phyloP scores from a whole-genome alignment of 2,329 filamentous ascomycete genomes.

The Berkeleyomyces basicola region DNA sequence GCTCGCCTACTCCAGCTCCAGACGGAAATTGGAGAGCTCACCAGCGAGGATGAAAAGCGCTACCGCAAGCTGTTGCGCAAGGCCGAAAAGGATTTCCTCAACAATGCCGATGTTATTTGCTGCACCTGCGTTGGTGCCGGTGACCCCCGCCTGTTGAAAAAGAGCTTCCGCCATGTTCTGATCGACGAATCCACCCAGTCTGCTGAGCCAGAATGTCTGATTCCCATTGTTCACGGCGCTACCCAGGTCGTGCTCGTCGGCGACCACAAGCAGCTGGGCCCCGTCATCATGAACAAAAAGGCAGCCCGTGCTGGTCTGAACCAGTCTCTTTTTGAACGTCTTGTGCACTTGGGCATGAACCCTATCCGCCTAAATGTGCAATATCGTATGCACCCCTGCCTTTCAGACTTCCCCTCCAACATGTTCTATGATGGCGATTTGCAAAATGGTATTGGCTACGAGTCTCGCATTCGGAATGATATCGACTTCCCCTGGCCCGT shows the following conservation, averaged over 20 bases:
- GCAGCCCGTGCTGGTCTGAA: constrained; percentile 94
- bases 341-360: constrained; percentile 77
- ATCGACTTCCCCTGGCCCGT: constrained; percentile 98
- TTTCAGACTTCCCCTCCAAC: constrained; percentile 95
- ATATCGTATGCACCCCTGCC: constrained; percentile 96
- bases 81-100: constrained; percentile 87
- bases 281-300: constrained; percentile 99
- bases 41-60: constrained; percentile 94
- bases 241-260: constrained; percentile 98
- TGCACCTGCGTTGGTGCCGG: constrained; percentile 97
- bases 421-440: constrained; percentile 99
- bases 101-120: constrained; percentile 93
- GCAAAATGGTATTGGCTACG: constrained; percentile 87
- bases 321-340: constrained; percentile 93
- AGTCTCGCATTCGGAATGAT: constrained; percentile 74
- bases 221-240: constrained; percentile 87
- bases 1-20: constrained; percentile 88
- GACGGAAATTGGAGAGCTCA: constrained; percentile 75
- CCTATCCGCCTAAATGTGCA: constrained; percentile 92
- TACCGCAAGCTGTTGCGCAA: constrained; percentile 89
- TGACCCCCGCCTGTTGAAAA: constrained; percentile 84
- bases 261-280: constrained; percentile 93
- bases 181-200: constrained; percentile 98
- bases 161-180: constrained; percentile 95
- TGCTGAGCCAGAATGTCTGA: constrained; percentile 97